Evolutionary conservation across 257 asterid species (phyloP), one percentile per base, ranked within the genome.

Genomic region (Haberlea rhodopensis): DNA sequence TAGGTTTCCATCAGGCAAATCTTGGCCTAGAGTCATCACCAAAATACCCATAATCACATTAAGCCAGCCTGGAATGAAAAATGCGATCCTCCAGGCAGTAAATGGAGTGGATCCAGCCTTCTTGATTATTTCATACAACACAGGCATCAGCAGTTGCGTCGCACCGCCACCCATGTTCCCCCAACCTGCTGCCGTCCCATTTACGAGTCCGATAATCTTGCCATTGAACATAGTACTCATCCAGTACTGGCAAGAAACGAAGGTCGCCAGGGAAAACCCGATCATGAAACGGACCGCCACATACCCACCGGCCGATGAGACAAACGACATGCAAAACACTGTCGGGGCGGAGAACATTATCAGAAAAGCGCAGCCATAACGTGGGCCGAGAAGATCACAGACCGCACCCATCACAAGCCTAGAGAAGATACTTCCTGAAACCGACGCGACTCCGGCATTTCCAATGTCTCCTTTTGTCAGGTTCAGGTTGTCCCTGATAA

Each of bases 101-200:
- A 74, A 86, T 0, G 84, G 81, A 2, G 90, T 76, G 0, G 88
- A 5, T 3, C 90, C 90, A 0, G 29, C 9, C 21, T 25, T 67
- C 27, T 62, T 45, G 22, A 85, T 85, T n/a, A 83, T 29, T 1
- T 79, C 82, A 32, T 59, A 86, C 0, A 86, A 72, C 32, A 86
- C 0, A 4, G 95, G 95, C 95, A 86, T 86, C 1, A 86, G 5
- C 18, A 86, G 77, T 24, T 86, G 95, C 0, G 90, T 86, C 5
- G 83, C 87, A 2, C 95, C 90, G 2, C 95, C 95, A 0, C 90
- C 95, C 90, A 81, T 86, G 34, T 86, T 80, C 13, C 90, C 92
- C 90, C 95, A 86, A 0, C 90, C 95, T 0, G 88, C 95, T 0
- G 92, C 95, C 0, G 83, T 77, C 0, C 90, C 90, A 6, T 84